A percentile compares a stretch with the other conserved stretches of the same genome.
phyloP scores from a whole-genome alignment of 345 rosid species.

The Euphorbia tirucalli region DNA sequence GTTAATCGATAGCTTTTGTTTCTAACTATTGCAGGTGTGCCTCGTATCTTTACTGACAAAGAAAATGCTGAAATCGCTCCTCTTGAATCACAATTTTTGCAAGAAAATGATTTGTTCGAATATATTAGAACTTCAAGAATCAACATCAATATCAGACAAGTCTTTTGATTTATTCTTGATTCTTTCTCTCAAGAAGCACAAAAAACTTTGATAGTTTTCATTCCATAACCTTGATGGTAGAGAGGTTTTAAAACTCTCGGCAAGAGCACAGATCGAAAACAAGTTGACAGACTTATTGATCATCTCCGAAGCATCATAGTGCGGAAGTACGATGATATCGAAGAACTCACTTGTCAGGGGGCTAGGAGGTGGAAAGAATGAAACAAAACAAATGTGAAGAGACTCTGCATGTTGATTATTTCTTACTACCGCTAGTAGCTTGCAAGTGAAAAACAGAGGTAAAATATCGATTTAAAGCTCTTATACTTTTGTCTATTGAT shows the following conservation, averaged over 20 bases:
- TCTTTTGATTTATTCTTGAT: constrained; percentile 35
- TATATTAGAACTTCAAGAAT: constrained; percentile 77
- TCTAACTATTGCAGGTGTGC: constrained; percentile 53
- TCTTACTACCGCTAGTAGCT: no score
- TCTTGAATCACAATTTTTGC: constrained; percentile 50
- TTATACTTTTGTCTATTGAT: background rate
- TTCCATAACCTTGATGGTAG: background rate
- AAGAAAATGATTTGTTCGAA: constrained; percentile 46
- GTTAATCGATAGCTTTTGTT: constrained; percentile 2
- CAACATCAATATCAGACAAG: constrained; percentile 88
- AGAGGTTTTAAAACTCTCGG: background rate
- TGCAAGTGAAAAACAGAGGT: background rate
- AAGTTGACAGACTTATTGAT: no score
- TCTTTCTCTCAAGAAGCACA: background rate
- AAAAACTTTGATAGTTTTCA: background rate
- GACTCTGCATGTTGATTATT: no score
- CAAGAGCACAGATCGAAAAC: background rate
- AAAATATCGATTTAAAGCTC: background rate
- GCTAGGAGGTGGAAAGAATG: no score
- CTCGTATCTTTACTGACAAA: constrained; percentile 67
- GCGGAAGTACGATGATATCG: no score
- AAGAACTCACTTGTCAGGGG: no score
- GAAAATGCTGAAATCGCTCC: constrained; percentile 56
- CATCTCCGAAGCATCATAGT: no score
- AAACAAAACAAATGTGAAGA: no score